Conservation (phyloP, 768 basidiomycete species). For the Leucocoprinus sp. region DNA sequence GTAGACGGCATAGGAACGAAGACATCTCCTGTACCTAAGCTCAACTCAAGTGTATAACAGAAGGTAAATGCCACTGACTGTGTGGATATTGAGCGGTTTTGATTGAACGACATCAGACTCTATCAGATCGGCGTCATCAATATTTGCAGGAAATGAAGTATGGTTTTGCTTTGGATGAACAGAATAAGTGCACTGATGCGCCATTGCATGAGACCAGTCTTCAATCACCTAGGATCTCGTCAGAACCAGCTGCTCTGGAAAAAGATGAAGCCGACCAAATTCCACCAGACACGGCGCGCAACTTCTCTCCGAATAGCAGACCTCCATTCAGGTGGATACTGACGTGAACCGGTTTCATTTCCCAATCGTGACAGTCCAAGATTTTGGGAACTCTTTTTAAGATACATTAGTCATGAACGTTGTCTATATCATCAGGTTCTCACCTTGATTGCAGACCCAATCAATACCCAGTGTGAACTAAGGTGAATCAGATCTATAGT, state of each 20-base stretch:
- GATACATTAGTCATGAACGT: background rate
- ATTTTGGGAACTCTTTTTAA: constrained; percentile 19
- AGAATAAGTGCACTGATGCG: constrained; percentile 20
- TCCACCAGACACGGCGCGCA: constrained; percentile 21
- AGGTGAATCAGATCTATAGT: background rate
- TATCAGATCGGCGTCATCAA: constrained; percentile 19
- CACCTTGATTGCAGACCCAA: constrained; percentile 22
- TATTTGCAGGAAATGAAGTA: constrained; percentile 19
- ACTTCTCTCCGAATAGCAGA: constrained; percentile 20
- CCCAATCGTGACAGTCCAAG: constrained; percentile 21
- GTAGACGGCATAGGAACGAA: constrained; percentile 16
- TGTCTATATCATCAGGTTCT: background rate
- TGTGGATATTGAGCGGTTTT: constrained; percentile 16
- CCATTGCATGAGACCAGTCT: constrained; percentile 22
- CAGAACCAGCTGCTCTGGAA: background rate
- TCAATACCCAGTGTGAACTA: constrained; percentile 20
- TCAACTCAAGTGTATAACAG: background rate
- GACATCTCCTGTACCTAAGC: constrained; percentile 18
- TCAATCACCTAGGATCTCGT: constrained; percentile 15
- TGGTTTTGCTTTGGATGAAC: constrained; percentile 22
- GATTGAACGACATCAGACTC: constrained; percentile 14
- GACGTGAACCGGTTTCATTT: constrained; percentile 16
- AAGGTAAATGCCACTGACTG: constrained; percentile 8
- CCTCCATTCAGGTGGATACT: constrained; percentile 18
- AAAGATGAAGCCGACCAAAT: constrained; percentile 12